Percentiles rank a stretch among this genome's conserved stretches.
These are phyloP conservation scores for Durusdinium trenchii DNA, from an alignment of 73 alveolate species.

Conservation along the genomic window DNA sequence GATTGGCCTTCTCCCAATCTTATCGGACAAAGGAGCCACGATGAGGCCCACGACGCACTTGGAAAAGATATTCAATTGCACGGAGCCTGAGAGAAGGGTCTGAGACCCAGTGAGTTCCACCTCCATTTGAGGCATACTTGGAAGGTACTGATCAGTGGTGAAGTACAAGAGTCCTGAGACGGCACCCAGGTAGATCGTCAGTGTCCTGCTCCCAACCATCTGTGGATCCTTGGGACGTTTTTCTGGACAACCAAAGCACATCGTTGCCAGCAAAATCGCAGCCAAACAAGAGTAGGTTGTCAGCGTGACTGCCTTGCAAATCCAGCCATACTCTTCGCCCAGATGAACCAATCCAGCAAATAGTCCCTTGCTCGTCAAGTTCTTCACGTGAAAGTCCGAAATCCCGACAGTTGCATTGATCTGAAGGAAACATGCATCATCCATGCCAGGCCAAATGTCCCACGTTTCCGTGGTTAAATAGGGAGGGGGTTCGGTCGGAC, in stretches of 20 bases:
- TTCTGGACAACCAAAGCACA: neutral
- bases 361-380: too few relatives aligned
- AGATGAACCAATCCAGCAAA: neutral
- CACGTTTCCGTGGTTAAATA: too few relatives aligned
- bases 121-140: constrained; percentile 63
- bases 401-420: too few relatives aligned
- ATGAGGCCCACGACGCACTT: constrained; percentile 25
- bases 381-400: too few relatives aligned
- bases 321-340: neutral
- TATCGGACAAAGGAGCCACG: constrained; percentile 55
- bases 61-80: neutral
- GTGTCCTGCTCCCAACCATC: neutral
- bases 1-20: constrained; percentile 58
- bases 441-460: too few relatives aligned
- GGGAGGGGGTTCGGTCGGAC: too few relatives aligned
- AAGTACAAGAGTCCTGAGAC: neutral
- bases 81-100: constrained; percentile 15
- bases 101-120: constrained; percentile 55
- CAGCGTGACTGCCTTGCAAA: neutral
- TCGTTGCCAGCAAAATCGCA: neutral
- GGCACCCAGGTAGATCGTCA: neutral
- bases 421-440: too few relatives aligned
- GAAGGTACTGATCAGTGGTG: constrained; percentile 61
- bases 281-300: neutral
- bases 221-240: neutral